phyloP scores from a whole-genome alignment of 2,329 filamentous ascomycete genomes.

The Hymenoscyphus scutula region DNA sequence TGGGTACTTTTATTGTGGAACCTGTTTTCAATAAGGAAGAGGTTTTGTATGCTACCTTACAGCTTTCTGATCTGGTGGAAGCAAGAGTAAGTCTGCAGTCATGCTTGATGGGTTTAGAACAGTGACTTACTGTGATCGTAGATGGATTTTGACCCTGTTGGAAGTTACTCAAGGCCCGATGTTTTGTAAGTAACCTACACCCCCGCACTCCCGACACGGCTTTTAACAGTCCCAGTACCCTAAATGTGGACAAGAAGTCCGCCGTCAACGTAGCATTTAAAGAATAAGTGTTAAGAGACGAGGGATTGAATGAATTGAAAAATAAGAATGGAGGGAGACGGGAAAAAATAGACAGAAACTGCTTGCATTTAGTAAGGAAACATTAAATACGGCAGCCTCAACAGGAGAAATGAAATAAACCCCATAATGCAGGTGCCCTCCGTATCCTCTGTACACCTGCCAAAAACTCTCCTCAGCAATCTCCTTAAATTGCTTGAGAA shows the following conservation, averaged over 20 bases:
- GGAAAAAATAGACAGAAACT: no score
- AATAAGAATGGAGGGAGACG: no score
- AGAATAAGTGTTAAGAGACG: neutral
- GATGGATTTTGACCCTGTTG: slow-evolving; percentile 44
- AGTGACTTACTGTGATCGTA: slow-evolving; percentile 17
- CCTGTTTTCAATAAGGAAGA: slow-evolving; percentile 42
- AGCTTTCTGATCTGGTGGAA: slow-evolving; percentile 38
- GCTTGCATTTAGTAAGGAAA: no score
- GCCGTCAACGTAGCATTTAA: slow-evolving; percentile 7
- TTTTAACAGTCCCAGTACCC: neutral
- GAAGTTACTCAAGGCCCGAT: slow-evolving; percentile 42
- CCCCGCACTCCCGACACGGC: neutral
- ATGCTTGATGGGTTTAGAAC: neutral
- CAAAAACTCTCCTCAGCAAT: no score
- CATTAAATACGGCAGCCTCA: no score
- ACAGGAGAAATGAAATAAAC: no score
- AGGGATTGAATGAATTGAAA: no score
- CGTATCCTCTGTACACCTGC: no score
- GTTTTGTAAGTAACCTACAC: slow-evolving; percentile 37
- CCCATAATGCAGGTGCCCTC: no score
- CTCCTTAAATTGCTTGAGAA: no score
- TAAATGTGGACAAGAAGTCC: slow-evolving; percentile 11
- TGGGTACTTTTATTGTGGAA: slow-evolving; percentile 40
- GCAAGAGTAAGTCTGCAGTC: slow-evolving; percentile 36
- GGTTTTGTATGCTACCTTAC: slow-evolving; percentile 40